These are phyloP conservation scores for Ceratopteris richardii DNA, from an alignment of 75 land plant species.

Conservation along the genomic window DNA sequence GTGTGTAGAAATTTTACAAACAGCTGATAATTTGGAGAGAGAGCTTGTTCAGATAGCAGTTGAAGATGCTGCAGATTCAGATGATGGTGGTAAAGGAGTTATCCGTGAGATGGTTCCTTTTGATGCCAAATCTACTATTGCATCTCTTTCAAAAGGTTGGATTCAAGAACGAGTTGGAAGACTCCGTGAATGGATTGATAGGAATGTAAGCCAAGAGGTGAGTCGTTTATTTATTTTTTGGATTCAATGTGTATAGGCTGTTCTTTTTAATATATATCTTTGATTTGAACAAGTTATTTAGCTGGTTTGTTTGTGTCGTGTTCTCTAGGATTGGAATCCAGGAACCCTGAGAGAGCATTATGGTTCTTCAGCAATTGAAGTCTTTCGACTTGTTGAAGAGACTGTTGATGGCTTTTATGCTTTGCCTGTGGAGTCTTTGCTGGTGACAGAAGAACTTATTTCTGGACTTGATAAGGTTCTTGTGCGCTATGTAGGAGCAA, in stretches of 20 bases:
- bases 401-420: constrained; percentile 81
- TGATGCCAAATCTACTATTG: constrained; percentile 69
- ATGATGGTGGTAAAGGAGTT: constrained; percentile 91
- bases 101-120: constrained; percentile 96
- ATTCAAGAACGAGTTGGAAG: constrained; percentile 61
- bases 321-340: constrained; percentile 68
- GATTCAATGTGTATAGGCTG: no score
- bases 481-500: constrained; percentile 51
- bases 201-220: constrained; percentile 87
- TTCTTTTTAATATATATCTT: no score
- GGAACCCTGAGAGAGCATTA: constrained; percentile 46
- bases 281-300: no score
- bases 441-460: constrained; percentile 57
- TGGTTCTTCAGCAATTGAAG: constrained; percentile 81
- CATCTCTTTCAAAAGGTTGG: constrained; percentile 64
- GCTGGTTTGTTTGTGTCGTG: not conserved
- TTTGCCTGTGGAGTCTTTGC: constrained; percentile 64
- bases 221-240: not conserved
- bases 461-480: constrained; percentile 65
- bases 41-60: constrained; percentile 87
- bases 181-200: constrained; percentile 68
- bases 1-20: constrained; percentile 58
- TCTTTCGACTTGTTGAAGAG: constrained; percentile 73
- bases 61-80: constrained; percentile 91
- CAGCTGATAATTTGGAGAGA: constrained; percentile 82